Evolutionary conservation across 1,139 yeast species (phyloP).

Genomic region (Kodamaea alishanica): DNA sequence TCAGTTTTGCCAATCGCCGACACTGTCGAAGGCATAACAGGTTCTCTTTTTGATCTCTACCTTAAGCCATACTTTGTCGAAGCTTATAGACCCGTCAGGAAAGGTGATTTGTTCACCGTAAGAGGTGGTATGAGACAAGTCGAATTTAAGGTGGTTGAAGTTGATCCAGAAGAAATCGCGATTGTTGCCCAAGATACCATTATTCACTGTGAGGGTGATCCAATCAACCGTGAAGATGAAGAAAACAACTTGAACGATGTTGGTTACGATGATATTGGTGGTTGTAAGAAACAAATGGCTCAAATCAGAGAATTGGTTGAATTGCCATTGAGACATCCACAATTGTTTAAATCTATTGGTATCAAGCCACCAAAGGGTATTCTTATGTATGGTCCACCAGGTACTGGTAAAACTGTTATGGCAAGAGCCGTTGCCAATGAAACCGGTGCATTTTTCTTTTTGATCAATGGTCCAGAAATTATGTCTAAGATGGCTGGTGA

Average conservation of each 20-base stretch:
- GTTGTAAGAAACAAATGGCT: conserved; percentile 98
- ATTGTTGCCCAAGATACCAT: conserved; percentile 98
- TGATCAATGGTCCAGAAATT: conserved; percentile 99
- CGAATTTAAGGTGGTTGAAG: conserved; percentile 96
- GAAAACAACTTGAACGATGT: conserved; percentile 94
- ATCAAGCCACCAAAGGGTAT: conserved; percentile 97
- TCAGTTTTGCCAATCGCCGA: conserved; percentile 97
- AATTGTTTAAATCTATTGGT: conserved; percentile 93
- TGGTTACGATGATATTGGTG: conserved; percentile 99
- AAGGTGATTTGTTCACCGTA: conserved; percentile 93
- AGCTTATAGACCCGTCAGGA: conserved; percentile 97
- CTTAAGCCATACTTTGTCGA: conserved; percentile 97
- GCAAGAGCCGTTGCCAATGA: conserved; percentile 99
- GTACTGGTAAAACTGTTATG: conserved; percentile 98
- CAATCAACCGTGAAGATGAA: conserved; percentile 98
- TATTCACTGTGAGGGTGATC: conserved; percentile 98
- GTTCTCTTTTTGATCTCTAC: conserved; percentile 94
- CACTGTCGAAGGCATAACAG: conserved; percentile 96
- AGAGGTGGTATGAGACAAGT: conserved; percentile 99
- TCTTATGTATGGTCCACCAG: conserved; percentile 97
- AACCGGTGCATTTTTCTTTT: conserved; percentile 97
- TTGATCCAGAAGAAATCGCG: conserved; percentile 95
- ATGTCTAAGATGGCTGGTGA: conserved; percentile 99
- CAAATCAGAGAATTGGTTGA: conserved; percentile 97
- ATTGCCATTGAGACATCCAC: conserved; percentile 95